Conservation (phyloP, 345 rosid species). For the Raphanus raphanistrum region DNA sequence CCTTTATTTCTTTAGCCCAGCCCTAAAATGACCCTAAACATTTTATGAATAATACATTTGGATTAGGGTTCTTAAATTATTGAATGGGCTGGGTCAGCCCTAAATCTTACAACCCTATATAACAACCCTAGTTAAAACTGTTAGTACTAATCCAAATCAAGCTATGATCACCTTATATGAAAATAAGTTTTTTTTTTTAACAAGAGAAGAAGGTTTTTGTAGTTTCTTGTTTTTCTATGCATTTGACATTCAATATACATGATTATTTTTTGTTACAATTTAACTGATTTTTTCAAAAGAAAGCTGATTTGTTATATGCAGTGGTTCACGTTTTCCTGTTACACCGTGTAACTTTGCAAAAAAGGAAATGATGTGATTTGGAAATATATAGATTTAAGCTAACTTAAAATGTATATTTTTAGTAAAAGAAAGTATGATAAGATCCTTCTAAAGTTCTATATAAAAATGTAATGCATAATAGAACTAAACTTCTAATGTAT, state of each 20-base stretch:
- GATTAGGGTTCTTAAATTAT: too few species aligned
- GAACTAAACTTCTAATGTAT: too few species aligned
- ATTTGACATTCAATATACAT: too few species aligned
- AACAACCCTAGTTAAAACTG: not conserved
- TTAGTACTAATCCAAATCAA: not conserved
- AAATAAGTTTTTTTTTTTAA: too few species aligned
- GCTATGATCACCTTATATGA: not conserved
- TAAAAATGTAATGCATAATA: not conserved
- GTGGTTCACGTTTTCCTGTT: not conserved
- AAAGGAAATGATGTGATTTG: not conserved
- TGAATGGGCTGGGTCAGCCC: too few species aligned
- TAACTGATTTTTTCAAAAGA: too few species aligned
- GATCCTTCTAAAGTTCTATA: not conserved
- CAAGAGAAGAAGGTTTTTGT: not conserved
- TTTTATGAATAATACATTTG: too few species aligned
- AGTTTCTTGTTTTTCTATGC: not conserved
- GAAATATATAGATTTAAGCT: not conserved
- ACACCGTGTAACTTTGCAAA: not conserved
- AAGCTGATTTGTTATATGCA: not conserved
- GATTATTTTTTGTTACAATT: too few species aligned
- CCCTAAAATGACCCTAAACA: too few species aligned
- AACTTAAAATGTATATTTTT: not conserved
- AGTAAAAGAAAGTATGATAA: not conserved
- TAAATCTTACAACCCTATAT: too few species aligned
- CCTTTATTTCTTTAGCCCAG: too few species aligned